Base-by-base conservation (phyloP, 1,284 basidiomycete genomes). In the Microbotryomycetes sp. region DNA sequence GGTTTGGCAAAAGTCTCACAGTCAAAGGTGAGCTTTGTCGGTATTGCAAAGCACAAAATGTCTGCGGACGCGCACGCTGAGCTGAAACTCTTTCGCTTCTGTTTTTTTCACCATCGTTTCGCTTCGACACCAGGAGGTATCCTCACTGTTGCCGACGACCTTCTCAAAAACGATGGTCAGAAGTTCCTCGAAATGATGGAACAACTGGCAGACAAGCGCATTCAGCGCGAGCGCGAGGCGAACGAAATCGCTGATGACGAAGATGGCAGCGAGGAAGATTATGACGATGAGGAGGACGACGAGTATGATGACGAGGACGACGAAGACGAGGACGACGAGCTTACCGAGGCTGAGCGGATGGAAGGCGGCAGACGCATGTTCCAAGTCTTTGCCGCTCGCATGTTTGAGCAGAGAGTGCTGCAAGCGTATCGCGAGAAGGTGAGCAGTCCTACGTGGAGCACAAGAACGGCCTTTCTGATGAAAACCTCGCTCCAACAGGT, bases 181-280 rank as follows among this genome's bases (percentile, higher is more conserved):
- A 97, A 97, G 79, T 97, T 98, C 80, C 79, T 98, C 72, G 93
- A 98, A 79, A 98, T 98, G 94, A 98, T 98, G 94, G 94, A 98
- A 77, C 91, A 96, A 76, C 83, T 98, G 35, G 93, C 94, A 1
- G 92, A 97, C 74, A 85, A 91, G 61, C 84, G 92, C 48, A 89
- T 93, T 82, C 86, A 89, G 67, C 83, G 94, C 4, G 93, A 97
- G 73, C 91, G 93, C 73, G 87, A 92, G 75, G 89, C 90, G 5
- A 86, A 87, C 6, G 85, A 81, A 5, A 84, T 84, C 68, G 81
- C 89, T 5, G 83, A 83, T 69, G 81, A 78, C 30, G 78, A 79
- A 26, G 81, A 80, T 59, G 80, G 79, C 18, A 77, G 79, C 26
- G 81, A 82, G 9, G 81, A 81, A 18, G 81, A 80, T 0, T 80